Percentiles rank a stretch among this genome's conserved stretches.
phyloP scores from a whole-genome alignment of 2,329 filamentous ascomycete species.

The Colletotrichum sp. region DNA sequence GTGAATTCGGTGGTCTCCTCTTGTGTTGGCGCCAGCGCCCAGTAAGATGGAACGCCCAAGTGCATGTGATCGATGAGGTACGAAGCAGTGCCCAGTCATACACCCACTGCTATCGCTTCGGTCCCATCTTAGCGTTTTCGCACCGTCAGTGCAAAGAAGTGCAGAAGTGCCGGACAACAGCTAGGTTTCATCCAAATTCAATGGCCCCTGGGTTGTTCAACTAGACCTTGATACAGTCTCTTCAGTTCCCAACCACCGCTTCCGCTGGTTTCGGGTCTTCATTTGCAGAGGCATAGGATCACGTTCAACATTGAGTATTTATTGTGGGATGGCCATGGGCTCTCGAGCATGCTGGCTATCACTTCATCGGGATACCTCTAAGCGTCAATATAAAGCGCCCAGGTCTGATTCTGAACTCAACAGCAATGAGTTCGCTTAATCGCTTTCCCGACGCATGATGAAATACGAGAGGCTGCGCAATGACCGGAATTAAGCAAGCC shows the following conservation, averaged over 20 bases:
- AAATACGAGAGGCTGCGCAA: accelerated
- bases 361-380: background rate
- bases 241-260: background rate
- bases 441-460: no score
- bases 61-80: background rate
- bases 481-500: accelerated
- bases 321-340: background rate
- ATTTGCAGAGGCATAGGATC: accelerated
- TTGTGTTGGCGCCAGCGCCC: background rate
- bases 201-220: background rate
- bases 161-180: background rate
- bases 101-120: background rate
- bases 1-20: background rate
- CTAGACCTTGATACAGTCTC: background rate
- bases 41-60: background rate
- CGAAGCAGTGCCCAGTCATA: background rate
- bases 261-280: background rate
- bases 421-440: background rate
- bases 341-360: background rate
- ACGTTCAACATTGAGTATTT: accelerated
- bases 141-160: background rate
- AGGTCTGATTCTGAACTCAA: accelerated
- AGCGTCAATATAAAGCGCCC: background rate
- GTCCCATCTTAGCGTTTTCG: accelerated
- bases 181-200: accelerated